These are phyloP conservation scores for Bolboschoenus planiculmis DNA, from an alignment of 176 grass and related monocot species.

Conservation along the genomic window DNA sequence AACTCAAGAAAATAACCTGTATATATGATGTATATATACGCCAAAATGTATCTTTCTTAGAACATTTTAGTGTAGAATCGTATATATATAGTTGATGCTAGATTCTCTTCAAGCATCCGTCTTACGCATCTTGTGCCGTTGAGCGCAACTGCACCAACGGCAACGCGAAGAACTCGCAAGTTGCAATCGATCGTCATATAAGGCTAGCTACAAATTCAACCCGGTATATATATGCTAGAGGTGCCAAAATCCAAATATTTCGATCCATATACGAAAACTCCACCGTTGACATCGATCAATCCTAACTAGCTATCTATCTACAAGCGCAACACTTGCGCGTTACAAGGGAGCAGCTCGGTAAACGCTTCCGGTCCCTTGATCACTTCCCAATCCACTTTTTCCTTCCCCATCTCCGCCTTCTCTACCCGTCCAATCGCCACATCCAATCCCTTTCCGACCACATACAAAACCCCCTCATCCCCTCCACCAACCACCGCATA, in stretches of 20 bases:
- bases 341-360: constrained; percentile 61
- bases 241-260: background rate
- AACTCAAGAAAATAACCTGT: background rate
- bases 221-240: background rate
- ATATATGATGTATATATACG: background rate
- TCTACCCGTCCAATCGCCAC: constrained; percentile 41
- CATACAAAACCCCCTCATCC: constrained; percentile 48
- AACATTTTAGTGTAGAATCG: background rate
- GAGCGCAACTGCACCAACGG: background rate
- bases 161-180: background rate
- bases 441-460: constrained; percentile 68
- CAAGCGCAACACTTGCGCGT: constrained; percentile 67
- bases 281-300: background rate
- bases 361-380: constrained; percentile 74
- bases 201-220: background rate
- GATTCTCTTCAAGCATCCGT: constrained; percentile 3
- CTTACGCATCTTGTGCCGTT: background rate
- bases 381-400: constrained; percentile 78
- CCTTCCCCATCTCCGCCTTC: constrained; percentile 3
- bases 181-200: background rate
- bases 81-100: background rate
- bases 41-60: background rate
- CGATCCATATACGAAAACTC: background rate
- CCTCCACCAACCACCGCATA: constrained; percentile 52
- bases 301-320: constrained; percentile 23